Evolutionary conservation across 805 yeast species (phyloP), one percentile per base, ranked within the genome.

Genomic region (Blastobotrys attinorum): DNA sequence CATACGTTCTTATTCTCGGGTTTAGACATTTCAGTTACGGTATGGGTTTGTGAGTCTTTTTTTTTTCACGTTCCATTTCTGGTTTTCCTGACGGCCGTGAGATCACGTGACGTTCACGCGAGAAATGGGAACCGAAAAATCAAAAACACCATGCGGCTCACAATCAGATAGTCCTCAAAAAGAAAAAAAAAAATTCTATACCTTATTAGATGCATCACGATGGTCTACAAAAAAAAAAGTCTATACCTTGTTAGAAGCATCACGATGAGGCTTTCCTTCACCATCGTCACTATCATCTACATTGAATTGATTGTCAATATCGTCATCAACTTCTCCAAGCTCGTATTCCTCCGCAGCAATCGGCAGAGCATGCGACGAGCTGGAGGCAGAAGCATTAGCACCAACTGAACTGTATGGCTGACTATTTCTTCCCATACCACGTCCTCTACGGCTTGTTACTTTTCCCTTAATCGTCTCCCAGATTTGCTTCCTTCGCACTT

Each of bases 281-380:
- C 48, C 52, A 4, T 47, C 50, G 29, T 50, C 52, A 16, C 44
- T 42, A 2, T 37, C 46, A 3, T 50, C 46, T n/a, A n/a, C n/a
- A n/a, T n/a, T n/a, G n/a, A n/a, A n/a, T n/a, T n/a, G n/a, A n/a
- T n/a, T n/a, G 15, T 42, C 50, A 31, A 48, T 48, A 8, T 54
- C 51, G 15, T 44, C 49, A 23, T 33, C 37, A 20, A 21, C 23
- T 42, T 42, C 22, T 50, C 56, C 7, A 13, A 55, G 50, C 47
- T 55, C 59, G 37, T 46, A 55, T n/a, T 53, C 56, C 13, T 47
- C 53, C 2, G 51, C 47, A 10, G 39, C 39, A 6, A 43, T 18
- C 1, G 44, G 29, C 7, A 25, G 29, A 25, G 7, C 29, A 11
- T 25, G 10, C 10, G 10, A 11, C 11, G 29, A 11, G 29, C 10